Evolutionary conservation across 495 filamentous ascomycete species (phyloP).

Genomic region (Aspergillus nanangensis): DNA sequence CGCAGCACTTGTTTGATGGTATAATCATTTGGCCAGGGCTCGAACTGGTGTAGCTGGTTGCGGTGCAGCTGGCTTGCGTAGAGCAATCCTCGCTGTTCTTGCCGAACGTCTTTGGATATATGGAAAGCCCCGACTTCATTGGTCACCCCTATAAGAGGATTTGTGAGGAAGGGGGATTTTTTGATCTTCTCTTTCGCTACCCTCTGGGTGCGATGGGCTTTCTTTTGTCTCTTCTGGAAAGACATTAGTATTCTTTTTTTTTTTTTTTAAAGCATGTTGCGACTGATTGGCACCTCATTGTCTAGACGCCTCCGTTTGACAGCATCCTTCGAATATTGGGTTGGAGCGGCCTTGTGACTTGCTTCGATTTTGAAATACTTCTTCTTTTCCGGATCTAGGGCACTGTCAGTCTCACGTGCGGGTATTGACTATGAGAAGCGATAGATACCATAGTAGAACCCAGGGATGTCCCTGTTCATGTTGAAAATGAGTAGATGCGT

Average conservation of each 20-base stretch:
- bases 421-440: too few relatives aligned
- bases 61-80: constrained; percentile 32
- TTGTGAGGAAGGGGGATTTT: constrained; percentile 21
- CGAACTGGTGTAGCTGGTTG: constrained; percentile 29
- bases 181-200: constrained; percentile 30
- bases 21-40: constrained; percentile 27
- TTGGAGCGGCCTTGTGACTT: constrained; percentile 39
- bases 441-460: constrained; percentile 23
- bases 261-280: neutral
- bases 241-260: constrained; percentile 6
- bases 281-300: constrained; percentile 23
- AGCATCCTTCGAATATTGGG: constrained; percentile 43
- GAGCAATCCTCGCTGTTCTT: constrained; percentile 22
- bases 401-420: too few relatives aligned
- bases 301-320: constrained; percentile 38
- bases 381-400: constrained; percentile 47
- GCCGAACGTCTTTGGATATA: constrained; percentile 11
- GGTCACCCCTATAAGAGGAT: constrained; percentile 23
- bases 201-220: constrained; percentile 21
- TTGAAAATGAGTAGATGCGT: too few relatives aligned
- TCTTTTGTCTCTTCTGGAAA: constrained; percentile 25
- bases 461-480: constrained; percentile 27
- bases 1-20: constrained; percentile 33
- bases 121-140: constrained; percentile 23
- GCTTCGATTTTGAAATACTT: constrained; percentile 55